phyloP scores from a whole-genome alignment of 2,329 filamentous ascomycete species.

The Dactylonectria macrodidyma region DNA sequence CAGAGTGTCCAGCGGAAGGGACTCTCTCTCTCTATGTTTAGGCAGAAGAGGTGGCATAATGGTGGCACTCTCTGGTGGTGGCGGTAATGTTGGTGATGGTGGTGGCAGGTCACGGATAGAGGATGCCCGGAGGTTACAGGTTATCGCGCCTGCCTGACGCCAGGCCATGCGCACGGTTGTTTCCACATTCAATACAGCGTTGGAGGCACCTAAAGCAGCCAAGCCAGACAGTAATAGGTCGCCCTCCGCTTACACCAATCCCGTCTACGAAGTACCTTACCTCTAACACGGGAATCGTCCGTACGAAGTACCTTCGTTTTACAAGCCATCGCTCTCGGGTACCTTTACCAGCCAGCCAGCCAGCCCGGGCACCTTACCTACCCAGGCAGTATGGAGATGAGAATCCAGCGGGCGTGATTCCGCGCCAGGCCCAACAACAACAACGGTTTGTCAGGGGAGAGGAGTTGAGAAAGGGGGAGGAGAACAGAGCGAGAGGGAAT shows the following conservation, averaged over 20 bases:
- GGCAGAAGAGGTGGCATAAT: neutral
- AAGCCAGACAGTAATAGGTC: neutral
- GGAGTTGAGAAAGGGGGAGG: slow-evolving; percentile 13
- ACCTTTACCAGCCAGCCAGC: slow-evolving; percentile 3
- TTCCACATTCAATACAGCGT: neutral
- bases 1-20: neutral
- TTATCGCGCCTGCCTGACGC: slow-evolving; percentile 20
- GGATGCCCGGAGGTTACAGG: slow-evolving; percentile 13
- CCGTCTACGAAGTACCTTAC: neutral
- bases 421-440: slow-evolving; percentile 25
- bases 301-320: neutral
- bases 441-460: slow-evolving; percentile 9
- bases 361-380: slow-evolving; percentile 3
- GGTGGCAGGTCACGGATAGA: slow-evolving; percentile 17
- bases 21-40: no score
- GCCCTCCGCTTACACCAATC: neutral
- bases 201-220: neutral
- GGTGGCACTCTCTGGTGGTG: neutral
- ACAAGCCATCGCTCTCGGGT: slow-evolving; percentile 5
- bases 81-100: slow-evolving; percentile 1
- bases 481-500: neutral
- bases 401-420: slow-evolving; percentile 35
- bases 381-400: slow-evolving; percentile 24
- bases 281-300: neutral
- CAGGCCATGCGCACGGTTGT: slow-evolving; percentile 15